Evolutionary conservation across 2,329 filamentous ascomycete species (phyloP).

Genomic region (Colletotrichum cuscutae): DNA sequence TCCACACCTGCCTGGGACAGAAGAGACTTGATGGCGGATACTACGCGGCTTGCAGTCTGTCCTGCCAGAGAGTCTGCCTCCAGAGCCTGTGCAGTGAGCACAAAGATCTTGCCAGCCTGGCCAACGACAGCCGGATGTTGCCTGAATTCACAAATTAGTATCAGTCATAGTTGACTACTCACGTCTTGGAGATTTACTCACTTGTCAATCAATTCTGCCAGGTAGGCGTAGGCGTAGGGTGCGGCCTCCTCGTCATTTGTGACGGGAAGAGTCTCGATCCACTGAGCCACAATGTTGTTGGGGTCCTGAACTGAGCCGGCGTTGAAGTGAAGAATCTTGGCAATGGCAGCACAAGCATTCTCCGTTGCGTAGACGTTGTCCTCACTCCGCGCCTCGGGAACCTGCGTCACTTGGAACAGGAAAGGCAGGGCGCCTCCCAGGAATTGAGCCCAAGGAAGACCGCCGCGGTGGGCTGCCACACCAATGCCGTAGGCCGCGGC

Average conservation of each 20-base stretch:
- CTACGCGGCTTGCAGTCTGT: slow-evolving; percentile 81
- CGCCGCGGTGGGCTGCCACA: slow-evolving; percentile 93
- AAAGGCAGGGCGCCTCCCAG: slow-evolving; percentile 81
- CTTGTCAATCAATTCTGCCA: slow-evolving; percentile 93
- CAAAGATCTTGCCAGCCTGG: slow-evolving; percentile 85
- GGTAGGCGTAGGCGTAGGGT: slow-evolving; percentile 93
- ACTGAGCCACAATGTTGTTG: slow-evolving; percentile 81
- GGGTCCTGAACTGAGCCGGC: slow-evolving; percentile 78
- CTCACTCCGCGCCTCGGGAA: slow-evolving; percentile 85
- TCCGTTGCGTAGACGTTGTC: slow-evolving; percentile 98
- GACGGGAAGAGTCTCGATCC: slow-evolving; percentile 91
- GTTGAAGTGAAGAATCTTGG: slow-evolving; percentile 96
- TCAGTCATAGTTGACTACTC: not conserved
- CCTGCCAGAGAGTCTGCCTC: slow-evolving; percentile 92
- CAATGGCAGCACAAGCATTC: slow-evolving; percentile 95
- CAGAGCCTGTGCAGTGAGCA: slow-evolving; percentile 86
- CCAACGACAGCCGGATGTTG: slow-evolving; percentile 84
- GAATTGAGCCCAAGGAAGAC: slow-evolving; percentile 87
- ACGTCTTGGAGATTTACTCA: slow-evolving; percentile 73
- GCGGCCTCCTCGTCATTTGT: slow-evolving; percentile 97
- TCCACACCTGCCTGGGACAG: slow-evolving; percentile 80
- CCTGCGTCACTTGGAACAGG: slow-evolving; percentile 85
- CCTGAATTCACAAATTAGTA: slow-evolving; percentile 59
- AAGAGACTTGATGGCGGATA: slow-evolving; percentile 80
- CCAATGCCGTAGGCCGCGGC: slow-evolving; percentile 96